These are phyloP conservation scores for Monilinia laxa DNA, from an alignment of 2,329 filamentous ascomycete genomes.

Conservation along the genomic window DNA sequence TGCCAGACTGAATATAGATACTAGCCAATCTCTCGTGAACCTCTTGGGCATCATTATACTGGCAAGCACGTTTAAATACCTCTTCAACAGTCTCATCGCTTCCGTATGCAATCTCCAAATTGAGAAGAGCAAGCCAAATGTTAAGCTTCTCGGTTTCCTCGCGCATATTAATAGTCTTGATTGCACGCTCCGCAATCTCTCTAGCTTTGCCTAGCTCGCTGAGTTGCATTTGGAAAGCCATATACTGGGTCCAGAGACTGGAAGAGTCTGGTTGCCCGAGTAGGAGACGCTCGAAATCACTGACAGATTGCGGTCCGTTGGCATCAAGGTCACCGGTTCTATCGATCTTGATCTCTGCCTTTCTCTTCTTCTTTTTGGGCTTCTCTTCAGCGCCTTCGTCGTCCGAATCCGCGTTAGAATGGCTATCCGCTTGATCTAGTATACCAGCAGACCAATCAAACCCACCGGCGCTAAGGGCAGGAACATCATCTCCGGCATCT, in stretches of 20 bases:
- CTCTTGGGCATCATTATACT: slow-evolving; percentile 89
- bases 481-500: slow-evolving; percentile 36
- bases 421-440: slow-evolving; percentile 52
- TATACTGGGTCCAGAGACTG: slow-evolving; percentile 91
- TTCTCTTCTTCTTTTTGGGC: slow-evolving; percentile 68
- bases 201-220: slow-evolving; percentile 86
- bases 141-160: slow-evolving; percentile 93
- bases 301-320: slow-evolving; percentile 82
- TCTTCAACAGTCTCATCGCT: slow-evolving; percentile 79
- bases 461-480: slow-evolving; percentile 68
- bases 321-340: slow-evolving; percentile 88
- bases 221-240: slow-evolving; percentile 96
- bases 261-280: slow-evolving; percentile 93
- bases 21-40: slow-evolving; percentile 86
- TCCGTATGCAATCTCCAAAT: slow-evolving; percentile 89
- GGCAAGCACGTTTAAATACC: slow-evolving; percentile 87
- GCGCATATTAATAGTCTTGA: slow-evolving; percentile 85
- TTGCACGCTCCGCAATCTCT: slow-evolving; percentile 84
- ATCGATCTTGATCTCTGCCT: slow-evolving; percentile 78
- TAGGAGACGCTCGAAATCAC: slow-evolving; percentile 90
- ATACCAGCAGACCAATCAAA: slow-evolving; percentile 85
- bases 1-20: slow-evolving; percentile 91
- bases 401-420: slow-evolving; percentile 48
- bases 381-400: slow-evolving; percentile 42
- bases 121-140: slow-evolving; percentile 91